Evolutionary conservation across 371 early-diverging fungal genomes (phyloP).

Genomic region (Mortierella sp.): DNA sequence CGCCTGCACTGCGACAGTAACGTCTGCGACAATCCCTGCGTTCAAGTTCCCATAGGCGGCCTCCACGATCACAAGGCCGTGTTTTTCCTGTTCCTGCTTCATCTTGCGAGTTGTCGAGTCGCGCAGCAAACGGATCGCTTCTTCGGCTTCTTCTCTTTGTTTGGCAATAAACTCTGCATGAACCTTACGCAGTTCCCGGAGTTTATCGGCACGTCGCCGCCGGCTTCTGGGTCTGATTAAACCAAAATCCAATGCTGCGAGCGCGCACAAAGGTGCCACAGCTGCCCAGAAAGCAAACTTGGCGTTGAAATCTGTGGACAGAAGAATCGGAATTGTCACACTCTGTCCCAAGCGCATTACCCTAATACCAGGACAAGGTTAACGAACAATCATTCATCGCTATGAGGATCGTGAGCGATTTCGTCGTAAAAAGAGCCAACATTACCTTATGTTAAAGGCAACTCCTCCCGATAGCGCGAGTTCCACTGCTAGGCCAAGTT

Average conservation of each 20-base stretch:
- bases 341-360: slow-evolving; percentile 87
- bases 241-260: slow-evolving; percentile 72
- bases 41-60: slow-evolving; percentile 89
- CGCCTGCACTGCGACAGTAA: slow-evolving; percentile 85
- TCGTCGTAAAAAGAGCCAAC: neutral
- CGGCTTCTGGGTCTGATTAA: slow-evolving; percentile 77
- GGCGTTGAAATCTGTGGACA: slow-evolving; percentile 80
- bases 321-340: slow-evolving; percentile 81
- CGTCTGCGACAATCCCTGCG: slow-evolving; percentile 76
- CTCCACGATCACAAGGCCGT: slow-evolving; percentile 85
- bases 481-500: slow-evolving; percentile 81
- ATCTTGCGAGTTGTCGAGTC: slow-evolving; percentile 76
- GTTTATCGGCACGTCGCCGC: slow-evolving; percentile 67
- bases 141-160: slow-evolving; percentile 81
- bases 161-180: slow-evolving; percentile 79
- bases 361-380: slow-evolving; percentile 49
- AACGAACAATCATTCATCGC: too few relatives aligned
- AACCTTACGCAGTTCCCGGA: slow-evolving; percentile 76
- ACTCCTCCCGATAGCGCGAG: slow-evolving; percentile 82
- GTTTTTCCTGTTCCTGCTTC: slow-evolving; percentile 72
- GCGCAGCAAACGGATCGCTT: slow-evolving; percentile 77
- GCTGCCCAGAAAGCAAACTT: slow-evolving; percentile 75
- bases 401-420: neutral
- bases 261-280: slow-evolving; percentile 72
- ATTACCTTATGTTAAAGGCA: slow-evolving; percentile 72